These are phyloP conservation scores for Colletotrichum lindemuthianum DNA, from an alignment of 2,329 filamentous ascomycete genomes.

Conservation along the genomic window DNA sequence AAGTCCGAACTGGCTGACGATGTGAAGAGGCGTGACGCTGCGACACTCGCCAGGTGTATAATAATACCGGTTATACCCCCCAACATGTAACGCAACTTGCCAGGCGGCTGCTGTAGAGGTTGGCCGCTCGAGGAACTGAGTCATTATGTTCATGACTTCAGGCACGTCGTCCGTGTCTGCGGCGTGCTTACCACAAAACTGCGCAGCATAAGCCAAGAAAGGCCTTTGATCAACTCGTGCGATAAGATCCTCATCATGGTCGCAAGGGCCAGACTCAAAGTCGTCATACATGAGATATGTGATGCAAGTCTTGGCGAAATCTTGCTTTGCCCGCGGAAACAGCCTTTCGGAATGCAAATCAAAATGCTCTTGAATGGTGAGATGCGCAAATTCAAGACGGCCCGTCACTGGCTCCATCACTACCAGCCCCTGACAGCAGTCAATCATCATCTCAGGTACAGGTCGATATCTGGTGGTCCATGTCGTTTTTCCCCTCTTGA, in stretches of 20 bases:
- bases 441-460: not conserved
- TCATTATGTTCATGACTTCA: not conserved
- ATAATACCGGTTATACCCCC: not conserved
- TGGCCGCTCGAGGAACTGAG: not conserved
- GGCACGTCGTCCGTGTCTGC: not conserved
- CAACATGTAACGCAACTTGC: not conserved
- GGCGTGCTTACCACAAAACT: not conserved
- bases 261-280: not conserved
- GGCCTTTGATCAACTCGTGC: not conserved
- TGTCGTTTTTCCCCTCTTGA: not conserved
- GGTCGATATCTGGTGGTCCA: not conserved
- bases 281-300: constrained; percentile 1
- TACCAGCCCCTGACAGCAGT: not conserved
- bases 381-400: not conserved
- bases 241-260: not conserved
- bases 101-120: not conserved
- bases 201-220: not conserved
- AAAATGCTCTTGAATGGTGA: not conserved
- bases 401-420: not conserved
- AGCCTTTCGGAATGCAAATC: not conserved
- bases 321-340: not conserved
- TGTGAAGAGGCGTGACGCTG: not conserved
- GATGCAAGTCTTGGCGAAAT: not conserved
- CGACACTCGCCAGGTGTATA: not conserved
- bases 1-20: not conserved